Evolutionary conservation across 2,329 filamentous ascomycete species (phyloP).

Genomic region (Fusarium papillatum): DNA sequence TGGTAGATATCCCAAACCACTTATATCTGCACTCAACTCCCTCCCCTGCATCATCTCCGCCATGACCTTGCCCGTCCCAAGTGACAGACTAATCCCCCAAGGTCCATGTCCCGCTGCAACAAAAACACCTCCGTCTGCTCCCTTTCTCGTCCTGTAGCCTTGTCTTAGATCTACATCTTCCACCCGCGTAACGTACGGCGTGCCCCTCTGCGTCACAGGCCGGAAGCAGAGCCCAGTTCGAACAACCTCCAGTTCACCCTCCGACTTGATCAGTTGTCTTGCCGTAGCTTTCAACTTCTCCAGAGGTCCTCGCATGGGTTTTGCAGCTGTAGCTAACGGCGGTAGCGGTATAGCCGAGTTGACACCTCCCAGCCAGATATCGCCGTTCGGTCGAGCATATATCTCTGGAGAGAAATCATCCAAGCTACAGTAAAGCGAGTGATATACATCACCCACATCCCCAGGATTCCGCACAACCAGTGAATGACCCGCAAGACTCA

Average conservation of each 20-base stretch:
- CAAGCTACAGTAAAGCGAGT: slow-evolving; percentile 78
- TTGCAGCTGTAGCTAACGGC: slow-evolving; percentile 43
- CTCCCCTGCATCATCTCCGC: slow-evolving; percentile 77
- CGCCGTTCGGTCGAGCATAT: slow-evolving; percentile 75
- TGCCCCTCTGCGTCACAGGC: slow-evolving; percentile 74
- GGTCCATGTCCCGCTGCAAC: slow-evolving; percentile 81
- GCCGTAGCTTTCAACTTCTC: slow-evolving; percentile 64
- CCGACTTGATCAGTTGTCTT: slow-evolving; percentile 59
- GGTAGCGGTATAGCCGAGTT: slow-evolving; percentile 77
- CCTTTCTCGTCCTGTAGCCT: slow-evolving; percentile 56
- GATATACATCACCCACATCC: slow-evolving; percentile 64
- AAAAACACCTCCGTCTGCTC: slow-evolving; percentile 73
- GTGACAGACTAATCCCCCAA: slow-evolving; percentile 76
- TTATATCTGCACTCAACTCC: slow-evolving; percentile 70
- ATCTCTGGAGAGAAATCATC: slow-evolving; percentile 77
- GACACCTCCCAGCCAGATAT: slow-evolving; percentile 81
- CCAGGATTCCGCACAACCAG: slow-evolving; percentile 73
- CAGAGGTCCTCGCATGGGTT: slow-evolving; percentile 51
- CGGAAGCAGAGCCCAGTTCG: slow-evolving; percentile 80
- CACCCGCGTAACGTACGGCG: slow-evolving; percentile 73
- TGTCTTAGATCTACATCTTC: slow-evolving; percentile 67
- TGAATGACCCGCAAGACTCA: slow-evolving; percentile 78
- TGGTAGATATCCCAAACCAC: slow-evolving; percentile 32
- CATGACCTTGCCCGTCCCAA: slow-evolving; percentile 80
- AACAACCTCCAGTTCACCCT: slow-evolving; percentile 70